Evolutionary conservation across 2,329 filamentous ascomycete genomes (phyloP), one percentile per base, ranked within the genome.

Genomic region (Orbilia oligospora): DNA sequence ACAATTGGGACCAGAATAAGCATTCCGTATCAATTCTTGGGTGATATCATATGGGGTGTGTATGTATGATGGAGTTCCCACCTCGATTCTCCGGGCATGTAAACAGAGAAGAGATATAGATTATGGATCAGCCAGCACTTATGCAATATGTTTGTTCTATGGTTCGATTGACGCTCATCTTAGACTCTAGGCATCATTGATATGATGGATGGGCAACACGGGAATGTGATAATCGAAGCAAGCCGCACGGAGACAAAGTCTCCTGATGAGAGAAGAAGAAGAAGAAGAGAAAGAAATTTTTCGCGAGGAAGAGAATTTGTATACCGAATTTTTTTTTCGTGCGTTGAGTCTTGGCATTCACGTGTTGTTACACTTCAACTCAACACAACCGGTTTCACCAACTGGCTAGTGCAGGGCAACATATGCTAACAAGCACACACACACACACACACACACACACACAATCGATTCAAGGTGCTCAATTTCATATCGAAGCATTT

Each of bases 71-170:
- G 73, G 58, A 55, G 73, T 77, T 77, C 73, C 73, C 67, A 77
- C 68, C 73, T 77, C 73, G 73, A 77, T 77, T 51, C 73, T 77
- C 73, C 46, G 73, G 73, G 48, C 56, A 67, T 71, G 58, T 77
- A 64, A 71, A 71, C 67, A 77, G 73, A 77, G 73, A 77, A 77
- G 73, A 77, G 73, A 71, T 71, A 77, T 56, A 33, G 41, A 63
- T 49, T 46, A 41, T 44, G 71, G 76, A 80, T 61, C 69, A 70
- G 49, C 70, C 70, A 66, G 71, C 80, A 81, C 78, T 79, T 81
- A 56, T 81, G 81, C 81, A 81, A 81, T 81, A 81, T 80, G 80
- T 73, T 81, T 80, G 68, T 76, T 81, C 81, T 81, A 80, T 81
- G 81, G 80, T 81, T 79, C 80, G 71, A 80, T 81, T 79, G 81